Evolutionary conservation across 768 basidiomycete genomes (phyloP).

Genomic region (Chalciporus chontae): DNA sequence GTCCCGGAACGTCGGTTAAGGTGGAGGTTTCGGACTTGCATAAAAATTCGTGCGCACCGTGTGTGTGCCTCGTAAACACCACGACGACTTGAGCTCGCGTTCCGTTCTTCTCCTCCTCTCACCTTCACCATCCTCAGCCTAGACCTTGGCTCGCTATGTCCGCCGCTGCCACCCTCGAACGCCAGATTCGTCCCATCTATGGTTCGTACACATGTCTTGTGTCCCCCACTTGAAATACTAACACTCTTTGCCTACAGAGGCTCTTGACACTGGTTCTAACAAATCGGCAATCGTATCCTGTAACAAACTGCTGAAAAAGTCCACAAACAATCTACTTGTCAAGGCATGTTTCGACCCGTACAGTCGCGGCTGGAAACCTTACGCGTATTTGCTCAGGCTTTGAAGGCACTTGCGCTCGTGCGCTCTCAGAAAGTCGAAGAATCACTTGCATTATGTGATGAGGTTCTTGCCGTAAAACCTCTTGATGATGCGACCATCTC

Average conservation of each 20-base stretch:
- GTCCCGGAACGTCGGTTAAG: slow-evolving; percentile 26
- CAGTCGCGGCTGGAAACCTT: neutral
- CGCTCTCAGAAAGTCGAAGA: slow-evolving; percentile 86
- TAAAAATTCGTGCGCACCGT: slow-evolving; percentile 25
- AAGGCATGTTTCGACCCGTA: slow-evolving; percentile 43
- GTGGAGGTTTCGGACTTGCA: slow-evolving; percentile 6
- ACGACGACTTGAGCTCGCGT: neutral
- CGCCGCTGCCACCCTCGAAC: slow-evolving; percentile 56
- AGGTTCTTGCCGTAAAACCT: slow-evolving; percentile 70
- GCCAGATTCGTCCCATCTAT: slow-evolving; percentile 84
- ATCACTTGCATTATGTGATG: slow-evolving; percentile 72
- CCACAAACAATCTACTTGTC: slow-evolving; percentile 67
- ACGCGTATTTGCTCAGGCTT: slow-evolving; percentile 45
- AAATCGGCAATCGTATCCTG: slow-evolving; percentile 83
- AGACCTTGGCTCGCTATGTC: slow-evolving; percentile 39
- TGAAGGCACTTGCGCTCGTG: slow-evolving; percentile 82
- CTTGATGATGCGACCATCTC: slow-evolving; percentile 71
- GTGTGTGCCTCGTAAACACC: slow-evolving; percentile 3
- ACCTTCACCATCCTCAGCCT: slow-evolving; percentile 1
- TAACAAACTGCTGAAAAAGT: slow-evolving; percentile 86
- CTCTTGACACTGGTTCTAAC: slow-evolving; percentile 81
- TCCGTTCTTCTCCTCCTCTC: slow-evolving; percentile 4
- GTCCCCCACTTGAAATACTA: neutral
- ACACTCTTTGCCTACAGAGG: slow-evolving; percentile 46
- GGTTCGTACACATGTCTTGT: slow-evolving; percentile 41